These are phyloP conservation scores for Nepenthes mirabilis DNA, from an alignment of 148 eudicot species.

Conservation along the genomic window DNA sequence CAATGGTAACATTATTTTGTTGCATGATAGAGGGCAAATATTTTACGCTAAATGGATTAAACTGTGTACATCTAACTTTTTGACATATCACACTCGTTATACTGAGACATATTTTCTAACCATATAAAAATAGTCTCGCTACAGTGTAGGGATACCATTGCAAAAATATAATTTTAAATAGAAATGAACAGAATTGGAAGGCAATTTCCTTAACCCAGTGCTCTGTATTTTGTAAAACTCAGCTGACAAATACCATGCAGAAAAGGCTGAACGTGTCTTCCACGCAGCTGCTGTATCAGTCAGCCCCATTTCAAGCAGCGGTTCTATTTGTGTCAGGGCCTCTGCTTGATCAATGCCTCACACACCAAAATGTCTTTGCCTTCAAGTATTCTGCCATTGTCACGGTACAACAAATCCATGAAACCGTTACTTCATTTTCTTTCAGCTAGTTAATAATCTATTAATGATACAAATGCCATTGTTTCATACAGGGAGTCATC, in stretches of 20 bases:
- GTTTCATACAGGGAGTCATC: conserved; percentile 39
- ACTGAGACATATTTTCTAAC: no score
- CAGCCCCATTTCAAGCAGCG: conserved; percentile 53
- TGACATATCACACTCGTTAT: no score
- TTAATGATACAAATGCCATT: background rate
- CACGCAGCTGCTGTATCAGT: conserved; percentile 55
- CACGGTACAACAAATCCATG: conserved; percentile 16
- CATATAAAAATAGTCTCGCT: no score
- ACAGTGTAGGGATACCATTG: no score
- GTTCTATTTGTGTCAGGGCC: conserved; percentile 48
- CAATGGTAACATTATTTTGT: no score
- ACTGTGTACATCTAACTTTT: no score
- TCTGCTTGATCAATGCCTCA: conserved; percentile 44
- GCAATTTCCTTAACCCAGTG: background rate
- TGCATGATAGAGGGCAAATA: no score
- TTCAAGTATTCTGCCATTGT: conserved; percentile 49
- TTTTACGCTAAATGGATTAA: no score
- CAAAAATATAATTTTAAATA: no score
- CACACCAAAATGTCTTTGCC: conserved; percentile 49
- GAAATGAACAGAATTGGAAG: no score
- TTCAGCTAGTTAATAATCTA: background rate
- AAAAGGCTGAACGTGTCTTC: conserved; percentile 68
- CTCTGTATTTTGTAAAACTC: conserved; percentile 17
- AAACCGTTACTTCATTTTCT: no score
- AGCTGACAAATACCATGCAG: conserved; percentile 69